phyloP scores from a whole-genome alignment of 805 yeast species.

The Metschnikowia baotianmanensis region DNA sequence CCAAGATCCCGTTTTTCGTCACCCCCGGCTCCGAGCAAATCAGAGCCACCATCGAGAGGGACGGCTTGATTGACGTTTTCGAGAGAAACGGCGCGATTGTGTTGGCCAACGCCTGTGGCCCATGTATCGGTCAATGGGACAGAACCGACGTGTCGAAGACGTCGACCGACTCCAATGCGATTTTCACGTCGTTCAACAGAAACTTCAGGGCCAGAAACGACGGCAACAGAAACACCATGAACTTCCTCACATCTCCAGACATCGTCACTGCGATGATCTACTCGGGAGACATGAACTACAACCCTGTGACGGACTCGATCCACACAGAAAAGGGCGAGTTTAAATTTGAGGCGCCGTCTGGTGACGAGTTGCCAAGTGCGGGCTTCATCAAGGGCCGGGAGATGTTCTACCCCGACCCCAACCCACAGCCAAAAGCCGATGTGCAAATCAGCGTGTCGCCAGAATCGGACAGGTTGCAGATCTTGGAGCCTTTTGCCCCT shows the following conservation, averaged over 20 bases:
- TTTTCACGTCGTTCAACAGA: conserved; percentile 96
- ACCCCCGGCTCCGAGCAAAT: conserved; percentile 99
- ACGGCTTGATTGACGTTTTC: conserved; percentile 80
- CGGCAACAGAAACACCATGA: conserved; percentile 96
- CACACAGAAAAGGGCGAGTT: conserved; percentile 70
- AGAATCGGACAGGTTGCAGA: conserved; percentile 85
- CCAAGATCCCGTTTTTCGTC: conserved; percentile 88
- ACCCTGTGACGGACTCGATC: conserved; percentile 87
- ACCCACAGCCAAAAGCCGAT: conserved; percentile 62
- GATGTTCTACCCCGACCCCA: conserved; percentile 69
- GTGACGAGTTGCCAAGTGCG: conserved; percentile 75
- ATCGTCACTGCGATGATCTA: conserved; percentile 96
- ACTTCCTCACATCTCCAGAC: conserved; percentile 98
- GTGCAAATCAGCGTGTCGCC: conserved; percentile 74
- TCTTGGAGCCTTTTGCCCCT: conserved; percentile 81
- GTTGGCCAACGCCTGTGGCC: conserved; percentile 98
- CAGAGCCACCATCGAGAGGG: conserved; percentile 95
- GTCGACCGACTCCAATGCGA: conserved; percentile 73
- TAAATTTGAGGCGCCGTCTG: conserved; percentile 75
- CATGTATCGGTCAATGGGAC: conserved; percentile 99
- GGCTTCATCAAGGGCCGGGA: conserved; percentile 78
- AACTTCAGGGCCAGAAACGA: conserved; percentile 97
- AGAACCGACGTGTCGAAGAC: conserved; percentile 72
- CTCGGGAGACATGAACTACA: conserved; percentile 88
- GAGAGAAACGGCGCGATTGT: conserved; percentile 87